Percentiles rank a stretch among this genome's conserved stretches.
These are phyloP conservation scores for Microcera coccophila DNA, from an alignment of 2,329 filamentous ascomycete genomes.

Conservation along the genomic window DNA sequence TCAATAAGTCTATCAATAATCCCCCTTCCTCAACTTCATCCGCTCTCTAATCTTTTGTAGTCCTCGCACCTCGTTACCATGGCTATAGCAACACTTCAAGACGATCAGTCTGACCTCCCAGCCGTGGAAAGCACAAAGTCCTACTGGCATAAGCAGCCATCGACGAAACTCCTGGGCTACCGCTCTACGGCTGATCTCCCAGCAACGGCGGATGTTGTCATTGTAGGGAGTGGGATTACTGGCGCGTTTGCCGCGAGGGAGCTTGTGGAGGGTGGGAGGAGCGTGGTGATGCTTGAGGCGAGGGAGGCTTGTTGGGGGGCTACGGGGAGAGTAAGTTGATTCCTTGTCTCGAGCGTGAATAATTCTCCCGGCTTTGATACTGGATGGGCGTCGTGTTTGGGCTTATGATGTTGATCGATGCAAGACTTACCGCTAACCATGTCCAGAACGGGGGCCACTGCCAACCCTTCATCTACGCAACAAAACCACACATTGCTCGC, in stretches of 20 bases:
- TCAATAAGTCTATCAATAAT: too few relatives aligned
- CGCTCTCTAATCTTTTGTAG: too few relatives aligned
- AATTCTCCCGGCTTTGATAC: neutral
- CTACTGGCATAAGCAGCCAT: slow-evolving; percentile 72
- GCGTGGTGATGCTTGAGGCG: slow-evolving; percentile 71
- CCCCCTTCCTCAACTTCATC: too few relatives aligned
- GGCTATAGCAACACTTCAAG: slow-evolving; percentile 28
- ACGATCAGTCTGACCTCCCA: slow-evolving; percentile 53
- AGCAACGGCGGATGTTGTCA: slow-evolving; percentile 59
- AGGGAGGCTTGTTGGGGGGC: slow-evolving; percentile 78
- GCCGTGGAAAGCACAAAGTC: slow-evolving; percentile 58
- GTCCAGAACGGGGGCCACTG: slow-evolving; percentile 67
- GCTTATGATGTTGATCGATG: neutral
- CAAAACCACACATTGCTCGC: slow-evolving; percentile 55
- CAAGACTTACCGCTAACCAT: neutral
- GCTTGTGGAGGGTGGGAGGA: slow-evolving; percentile 49
- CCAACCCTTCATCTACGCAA: slow-evolving; percentile 64
- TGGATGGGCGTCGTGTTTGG: neutral
- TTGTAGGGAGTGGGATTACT: slow-evolving; percentile 73
- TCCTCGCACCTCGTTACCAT: too few relatives aligned
- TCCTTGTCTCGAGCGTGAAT: neutral
- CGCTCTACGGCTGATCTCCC: slow-evolving; percentile 63
- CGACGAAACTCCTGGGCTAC: slow-evolving; percentile 60
- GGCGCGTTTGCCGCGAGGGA: slow-evolving; percentile 68
- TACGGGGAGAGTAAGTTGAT: slow-evolving; percentile 68